Evolutionary conservation across 1,139 yeast genomes (phyloP).

Genomic region (Yamadazyma trypodendri): DNA sequence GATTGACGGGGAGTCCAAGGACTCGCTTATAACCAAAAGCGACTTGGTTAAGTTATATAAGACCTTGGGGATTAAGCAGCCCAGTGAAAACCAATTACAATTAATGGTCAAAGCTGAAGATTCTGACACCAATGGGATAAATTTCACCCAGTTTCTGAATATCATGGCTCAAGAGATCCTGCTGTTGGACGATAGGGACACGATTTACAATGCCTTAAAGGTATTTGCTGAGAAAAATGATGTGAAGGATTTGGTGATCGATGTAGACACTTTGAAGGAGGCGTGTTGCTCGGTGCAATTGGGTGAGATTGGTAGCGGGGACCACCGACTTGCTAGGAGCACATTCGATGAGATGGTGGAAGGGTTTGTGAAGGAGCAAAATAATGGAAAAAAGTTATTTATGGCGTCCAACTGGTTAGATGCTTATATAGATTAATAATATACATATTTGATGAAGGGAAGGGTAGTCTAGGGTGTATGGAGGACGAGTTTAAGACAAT

Average conservation of each 20-base stretch:
- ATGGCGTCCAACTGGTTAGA: conserved; percentile 61
- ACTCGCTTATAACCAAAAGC: conserved; percentile 57
- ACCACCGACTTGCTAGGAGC: conserved; percentile 50
- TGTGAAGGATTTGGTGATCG: conserved; percentile 37
- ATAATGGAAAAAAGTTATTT: conserved; percentile 57
- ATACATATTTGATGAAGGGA: background rate
- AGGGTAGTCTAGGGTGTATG: background rate
- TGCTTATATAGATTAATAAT: conserved; percentile 41
- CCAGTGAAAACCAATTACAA: conserved; percentile 42
- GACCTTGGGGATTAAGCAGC: conserved; percentile 44
- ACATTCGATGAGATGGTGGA: conserved; percentile 53
- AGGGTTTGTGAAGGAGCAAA: conserved; percentile 57
- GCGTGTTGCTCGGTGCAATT: conserved; percentile 48
- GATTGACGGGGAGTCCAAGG: conserved; percentile 80
- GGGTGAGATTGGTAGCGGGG: conserved; percentile 45
- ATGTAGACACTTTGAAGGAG: conserved; percentile 49
- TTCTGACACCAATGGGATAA: conserved; percentile 39
- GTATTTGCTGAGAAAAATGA: conserved; percentile 45
- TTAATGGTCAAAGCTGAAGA: conserved; percentile 42
- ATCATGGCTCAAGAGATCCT: conserved; percentile 62
- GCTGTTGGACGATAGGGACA: conserved; percentile 58
- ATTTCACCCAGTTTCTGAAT: conserved; percentile 70
- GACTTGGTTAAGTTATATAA: conserved; percentile 62
- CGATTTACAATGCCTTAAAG: conserved; percentile 61
- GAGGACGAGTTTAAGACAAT: too few species aligned